These are phyloP conservation scores for Blakeslea trispora DNA, from an alignment of 371 early-diverging fungal species.

Conservation along the genomic window DNA sequence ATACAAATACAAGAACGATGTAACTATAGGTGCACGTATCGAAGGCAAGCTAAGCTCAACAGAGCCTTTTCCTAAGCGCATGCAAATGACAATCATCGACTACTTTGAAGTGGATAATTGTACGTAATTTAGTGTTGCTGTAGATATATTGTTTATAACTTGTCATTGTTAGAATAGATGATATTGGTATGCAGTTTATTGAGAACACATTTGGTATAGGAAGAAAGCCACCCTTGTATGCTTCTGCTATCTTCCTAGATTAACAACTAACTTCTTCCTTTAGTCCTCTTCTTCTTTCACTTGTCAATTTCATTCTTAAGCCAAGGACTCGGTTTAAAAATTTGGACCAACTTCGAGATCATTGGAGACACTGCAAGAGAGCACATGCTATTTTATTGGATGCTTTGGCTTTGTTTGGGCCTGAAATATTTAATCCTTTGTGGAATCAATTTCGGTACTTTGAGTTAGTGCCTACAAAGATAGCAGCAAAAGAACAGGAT, in stretches of 20 bases:
- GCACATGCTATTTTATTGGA: conserved; percentile 21
- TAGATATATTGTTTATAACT: not conserved
- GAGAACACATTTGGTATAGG: conserved; percentile 18
- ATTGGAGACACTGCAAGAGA: conserved; percentile 20
- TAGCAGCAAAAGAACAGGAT: conserved; percentile 2
- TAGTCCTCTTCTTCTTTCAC: conserved; percentile 14
- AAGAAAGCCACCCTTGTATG: conserved; percentile 27
- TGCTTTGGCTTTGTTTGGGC: conserved; percentile 20
- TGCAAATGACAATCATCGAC: conserved; percentile 26
- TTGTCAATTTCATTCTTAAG: conserved; percentile 22
- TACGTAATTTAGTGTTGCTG: not conserved
- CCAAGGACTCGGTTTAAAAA: conserved; percentile 10
- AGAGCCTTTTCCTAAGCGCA: conserved; percentile 9
- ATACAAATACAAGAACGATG: conserved; percentile 22
- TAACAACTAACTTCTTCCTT: not conserved
- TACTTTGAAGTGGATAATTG: conserved; percentile 28
- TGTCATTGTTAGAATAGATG: conserved; percentile 6
- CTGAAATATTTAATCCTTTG: conserved; percentile 13
- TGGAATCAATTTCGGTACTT: conserved; percentile 22
- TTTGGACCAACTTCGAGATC: not conserved
- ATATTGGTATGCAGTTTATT: conserved; percentile 28
- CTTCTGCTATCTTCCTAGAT: no score
- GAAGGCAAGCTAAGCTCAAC: not conserved
- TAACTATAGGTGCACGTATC: conserved; percentile 7
- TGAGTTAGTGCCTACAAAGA: not conserved